Percentiles rank a stretch among this genome's conserved stretches.
Conservation (phyloP, 208 protist genomes). For the Trypanosoma conorhini region DNA sequence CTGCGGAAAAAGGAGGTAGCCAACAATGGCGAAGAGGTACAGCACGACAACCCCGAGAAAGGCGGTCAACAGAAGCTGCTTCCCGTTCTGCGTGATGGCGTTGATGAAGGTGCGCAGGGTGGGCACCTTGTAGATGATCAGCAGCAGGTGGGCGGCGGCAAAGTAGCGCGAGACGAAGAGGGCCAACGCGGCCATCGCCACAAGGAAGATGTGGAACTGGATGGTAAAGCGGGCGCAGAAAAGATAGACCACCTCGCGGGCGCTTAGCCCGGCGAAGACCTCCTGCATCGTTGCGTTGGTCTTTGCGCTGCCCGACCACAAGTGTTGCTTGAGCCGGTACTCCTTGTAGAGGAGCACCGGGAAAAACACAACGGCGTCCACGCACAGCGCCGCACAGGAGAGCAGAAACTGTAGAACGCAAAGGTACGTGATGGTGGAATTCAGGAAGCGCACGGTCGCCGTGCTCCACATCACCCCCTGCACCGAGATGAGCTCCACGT, state of each 20-base stretch:
- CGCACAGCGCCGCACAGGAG: conserved; percentile 42
- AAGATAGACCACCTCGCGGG: conserved; percentile 36
- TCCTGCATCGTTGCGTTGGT: conserved; percentile 52
- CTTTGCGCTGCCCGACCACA: conserved; percentile 34
- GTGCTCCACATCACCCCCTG: conserved; percentile 30
- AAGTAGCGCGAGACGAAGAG: conserved; percentile 65
- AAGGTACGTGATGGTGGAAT: conserved; percentile 26
- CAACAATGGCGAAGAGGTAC: conserved; percentile 85
- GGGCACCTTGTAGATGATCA: conserved; percentile 71
- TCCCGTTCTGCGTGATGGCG: conserved; percentile 83
- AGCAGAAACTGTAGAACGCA: conserved; percentile 55
- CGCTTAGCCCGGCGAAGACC: conserved; percentile 49
- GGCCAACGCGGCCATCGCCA: conserved; percentile 62
- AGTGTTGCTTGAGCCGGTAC: conserved; percentile 64
- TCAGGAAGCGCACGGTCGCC: conserved; percentile 1
- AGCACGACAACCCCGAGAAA: conserved; percentile 73
- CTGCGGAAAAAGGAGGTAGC: conserved; percentile 58
- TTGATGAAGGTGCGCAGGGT: conserved; percentile 73
- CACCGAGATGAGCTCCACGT: conserved; percentile 51
- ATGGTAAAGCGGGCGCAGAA: conserved; percentile 50
- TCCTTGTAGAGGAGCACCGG: conserved; percentile 57
- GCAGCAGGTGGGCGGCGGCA: conserved; percentile 72
- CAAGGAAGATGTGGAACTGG: conserved; percentile 55
- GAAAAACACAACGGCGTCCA: conserved; percentile 54
- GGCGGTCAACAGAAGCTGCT: conserved; percentile 66